Evolutionary conservation across 768 basidiomycete genomes (phyloP).

Genomic region (Russula sp.): DNA sequence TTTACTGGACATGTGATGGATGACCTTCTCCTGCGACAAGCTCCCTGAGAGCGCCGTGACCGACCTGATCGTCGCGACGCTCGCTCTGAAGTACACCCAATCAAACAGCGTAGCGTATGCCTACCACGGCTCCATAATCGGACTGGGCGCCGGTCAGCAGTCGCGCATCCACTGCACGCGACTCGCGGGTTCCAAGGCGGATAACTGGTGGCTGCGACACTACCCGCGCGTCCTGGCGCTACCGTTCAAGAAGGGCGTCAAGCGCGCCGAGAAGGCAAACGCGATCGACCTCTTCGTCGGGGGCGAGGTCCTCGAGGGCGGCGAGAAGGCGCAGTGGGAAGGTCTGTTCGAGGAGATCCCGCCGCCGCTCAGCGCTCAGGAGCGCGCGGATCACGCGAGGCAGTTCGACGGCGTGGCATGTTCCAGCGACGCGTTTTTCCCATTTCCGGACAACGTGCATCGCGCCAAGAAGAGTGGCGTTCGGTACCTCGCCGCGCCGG

Average conservation of each 20-base stretch:
- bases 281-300: slow-evolving; percentile 96
- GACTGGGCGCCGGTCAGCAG: slow-evolving; percentile 96
- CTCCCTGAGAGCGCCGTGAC: slow-evolving; percentile 68
- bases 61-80: slow-evolving; percentile 94
- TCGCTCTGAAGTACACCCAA: slow-evolving; percentile 97
- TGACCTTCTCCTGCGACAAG: slow-evolving; percentile 32
- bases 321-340: slow-evolving; percentile 90
- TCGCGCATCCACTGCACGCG: slow-evolving; percentile 99
- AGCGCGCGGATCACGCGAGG: slow-evolving; percentile 66
- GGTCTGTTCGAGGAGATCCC: slow-evolving; percentile 71
- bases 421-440: slow-evolving; percentile 99
- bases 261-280: slow-evolving; percentile 97
- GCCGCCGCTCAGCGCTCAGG: slow-evolving; percentile 52
- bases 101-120: slow-evolving; percentile 98
- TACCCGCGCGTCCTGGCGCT: slow-evolving; percentile 88
- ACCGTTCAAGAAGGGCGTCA: slow-evolving; percentile 95
- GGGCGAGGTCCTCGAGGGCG: slow-evolving; percentile 80
- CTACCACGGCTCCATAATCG: slow-evolving; percentile 84
- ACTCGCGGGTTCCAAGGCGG: slow-evolving; percentile 95
- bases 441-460: slow-evolving; percentile 97
- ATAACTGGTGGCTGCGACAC: slow-evolving; percentile 98
- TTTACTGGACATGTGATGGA: not conserved
- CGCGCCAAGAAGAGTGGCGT: slow-evolving; percentile 89
- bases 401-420: slow-evolving; percentile 83
- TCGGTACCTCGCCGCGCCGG: slow-evolving; percentile 82